Conservation (phyloP, 345 rosid genomes). For the Syzygium oleosum region DNA sequence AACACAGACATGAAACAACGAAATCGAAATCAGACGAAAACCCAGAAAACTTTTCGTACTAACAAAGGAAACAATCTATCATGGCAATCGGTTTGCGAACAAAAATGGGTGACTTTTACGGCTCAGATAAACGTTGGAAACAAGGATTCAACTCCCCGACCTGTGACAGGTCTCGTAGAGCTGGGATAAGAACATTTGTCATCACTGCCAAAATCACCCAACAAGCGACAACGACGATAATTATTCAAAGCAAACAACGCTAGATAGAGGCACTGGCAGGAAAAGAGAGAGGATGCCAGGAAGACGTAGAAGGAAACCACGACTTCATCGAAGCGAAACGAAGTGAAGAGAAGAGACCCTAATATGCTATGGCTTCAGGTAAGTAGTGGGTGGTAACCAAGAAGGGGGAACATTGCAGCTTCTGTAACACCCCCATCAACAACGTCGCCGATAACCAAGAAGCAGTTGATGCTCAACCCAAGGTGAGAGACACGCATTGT, state of each 20-base stretch:
- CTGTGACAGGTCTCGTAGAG: conserved; percentile 44
- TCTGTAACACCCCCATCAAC: neutral
- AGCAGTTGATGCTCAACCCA: neutral
- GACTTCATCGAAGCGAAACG: too few relatives aligned
- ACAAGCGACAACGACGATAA: neutral
- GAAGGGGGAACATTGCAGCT: neutral
- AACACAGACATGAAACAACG: neutral
- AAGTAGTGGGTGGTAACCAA: too few relatives aligned
- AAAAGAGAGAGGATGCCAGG: too few relatives aligned
- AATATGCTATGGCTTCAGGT: too few relatives aligned
- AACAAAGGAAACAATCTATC: too few relatives aligned
- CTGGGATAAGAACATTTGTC: conserved; percentile 35
- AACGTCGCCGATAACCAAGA: neutral
- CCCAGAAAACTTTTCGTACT: too few relatives aligned
- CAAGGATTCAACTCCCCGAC: conserved; percentile 17
- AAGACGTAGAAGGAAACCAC: too few relatives aligned
- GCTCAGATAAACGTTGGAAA: conserved; percentile 30
- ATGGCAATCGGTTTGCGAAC: neutral
- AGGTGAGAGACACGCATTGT: neutral
- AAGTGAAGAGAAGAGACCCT: too few relatives aligned
- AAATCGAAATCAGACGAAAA: too few relatives aligned
- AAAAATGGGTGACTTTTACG: neutral
- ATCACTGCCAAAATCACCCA: conserved; percentile 7
- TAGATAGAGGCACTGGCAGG: too few relatives aligned
- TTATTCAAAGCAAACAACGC: too few relatives aligned